Percentiles rank a stretch among this genome's conserved stretches.
Evolutionary conservation across 1,284 basidiomycete genomes (phyloP).

Genomic region (Trichosporon faecale): DNA sequence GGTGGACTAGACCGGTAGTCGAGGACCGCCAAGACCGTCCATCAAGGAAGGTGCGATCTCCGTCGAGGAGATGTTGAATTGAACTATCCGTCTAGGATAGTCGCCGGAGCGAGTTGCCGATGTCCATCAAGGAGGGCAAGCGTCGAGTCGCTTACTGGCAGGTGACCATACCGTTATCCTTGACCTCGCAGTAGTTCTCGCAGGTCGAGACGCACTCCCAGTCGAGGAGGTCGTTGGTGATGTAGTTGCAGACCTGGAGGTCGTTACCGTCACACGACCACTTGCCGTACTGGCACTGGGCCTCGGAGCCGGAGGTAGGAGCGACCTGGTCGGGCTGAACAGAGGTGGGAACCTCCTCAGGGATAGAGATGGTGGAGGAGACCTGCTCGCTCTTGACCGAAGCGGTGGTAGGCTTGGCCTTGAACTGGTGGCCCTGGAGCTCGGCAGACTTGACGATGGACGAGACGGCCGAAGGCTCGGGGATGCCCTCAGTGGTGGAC

Average conservation of each 20-base stretch:
- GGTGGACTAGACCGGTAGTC: slow-evolving; percentile 7
- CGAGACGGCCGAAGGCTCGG: slow-evolving; percentile 5
- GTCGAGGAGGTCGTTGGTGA: slow-evolving; percentile 15
- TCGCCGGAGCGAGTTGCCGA: not conserved
- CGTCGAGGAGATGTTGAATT: not conserved
- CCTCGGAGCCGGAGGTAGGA: slow-evolving; percentile 10
- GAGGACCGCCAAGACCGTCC: not conserved
- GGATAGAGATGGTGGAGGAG: slow-evolving; percentile 10
- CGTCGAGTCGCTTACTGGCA: slow-evolving; percentile 10
- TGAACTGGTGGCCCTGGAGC: slow-evolving; percentile 1
- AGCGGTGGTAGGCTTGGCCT: slow-evolving; percentile 10
- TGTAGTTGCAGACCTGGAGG: slow-evolving; percentile 36
- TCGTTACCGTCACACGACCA: slow-evolving; percentile 34
- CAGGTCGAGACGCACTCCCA: slow-evolving; percentile 23
- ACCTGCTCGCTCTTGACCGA: not conserved
- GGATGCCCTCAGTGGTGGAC: not conserved
- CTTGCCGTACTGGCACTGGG: slow-evolving; percentile 31
- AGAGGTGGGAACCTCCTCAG: slow-evolving; percentile 3
- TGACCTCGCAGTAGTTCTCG: slow-evolving; percentile 11
- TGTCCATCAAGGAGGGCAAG: not conserved
- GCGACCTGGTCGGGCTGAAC: slow-evolving; percentile 4
- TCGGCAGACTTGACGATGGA: slow-evolving; percentile 6
- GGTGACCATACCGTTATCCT: slow-evolving; percentile 10
- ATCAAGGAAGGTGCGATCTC: not conserved
- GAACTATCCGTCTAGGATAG: not conserved